Conservation (phyloP, 768 basidiomycete genomes). For the Amanita pallidorosea region DNA sequence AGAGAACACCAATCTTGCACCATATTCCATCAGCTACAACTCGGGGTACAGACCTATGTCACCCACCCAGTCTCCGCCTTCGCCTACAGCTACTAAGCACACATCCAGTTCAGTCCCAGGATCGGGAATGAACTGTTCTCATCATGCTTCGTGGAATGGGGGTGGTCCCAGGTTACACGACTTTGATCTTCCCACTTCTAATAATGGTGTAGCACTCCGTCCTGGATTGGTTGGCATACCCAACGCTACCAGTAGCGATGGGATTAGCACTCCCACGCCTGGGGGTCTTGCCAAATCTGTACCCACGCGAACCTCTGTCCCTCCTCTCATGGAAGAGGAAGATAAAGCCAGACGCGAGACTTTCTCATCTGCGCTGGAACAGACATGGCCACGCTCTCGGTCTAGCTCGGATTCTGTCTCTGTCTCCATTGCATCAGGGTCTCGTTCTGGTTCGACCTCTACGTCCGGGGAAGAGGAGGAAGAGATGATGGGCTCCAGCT, state of each 20-base stretch:
- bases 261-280: neutral
- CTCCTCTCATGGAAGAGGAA: neutral
- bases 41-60: conserved; percentile 4
- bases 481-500: conserved; percentile 19
- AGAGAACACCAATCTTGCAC: conserved; percentile 11
- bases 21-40: conserved; percentile 1
- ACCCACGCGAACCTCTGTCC: neutral
- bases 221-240: conserved; percentile 41
- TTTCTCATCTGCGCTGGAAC: neutral
- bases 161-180: conserved; percentile 55
- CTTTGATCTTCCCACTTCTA: conserved; percentile 37
- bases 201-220: conserved; percentile 37
- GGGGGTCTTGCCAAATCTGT: neutral
- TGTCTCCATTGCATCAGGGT: conserved; percentile 18
- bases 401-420: conserved; percentile 25
- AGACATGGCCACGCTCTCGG: neutral
- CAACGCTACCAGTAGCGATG: conserved; percentile 9
- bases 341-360: neutral
- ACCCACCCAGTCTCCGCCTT: conserved; percentile 8
- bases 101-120: conserved; percentile 48
- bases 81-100: conserved; percentile 8
- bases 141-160: conserved; percentile 11
- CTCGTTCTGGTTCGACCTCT: conserved; percentile 17
- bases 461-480: conserved; percentile 11
- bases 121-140: conserved; percentile 13